Base-by-base conservation (phyloP, 2,329 filamentous ascomycete genomes). In the Tolypocladium ophioglossoides region DNA sequence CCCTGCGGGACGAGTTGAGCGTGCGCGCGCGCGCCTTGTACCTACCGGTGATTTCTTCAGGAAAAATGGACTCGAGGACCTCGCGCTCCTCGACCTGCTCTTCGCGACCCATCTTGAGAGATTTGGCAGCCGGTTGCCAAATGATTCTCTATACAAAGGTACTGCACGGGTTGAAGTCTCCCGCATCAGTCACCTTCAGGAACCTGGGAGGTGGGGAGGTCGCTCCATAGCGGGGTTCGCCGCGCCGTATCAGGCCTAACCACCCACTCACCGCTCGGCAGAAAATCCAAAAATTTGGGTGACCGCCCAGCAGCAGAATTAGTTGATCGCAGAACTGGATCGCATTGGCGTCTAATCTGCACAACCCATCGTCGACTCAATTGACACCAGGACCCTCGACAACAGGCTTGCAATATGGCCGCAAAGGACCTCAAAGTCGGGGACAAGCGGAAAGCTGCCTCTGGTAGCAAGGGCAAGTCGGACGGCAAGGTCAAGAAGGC, bases 31-130 rank as follows among this genome's bases (percentile, higher is more conserved):
- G 9, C 18, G 18, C 30, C 24, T 3, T 12, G 27, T 20, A 8
- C 41, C 18, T 48, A 92, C 91, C 87, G 80, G 86, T 92, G 63
- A 99, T 96, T 74, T 99, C 94, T 57, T 99, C 92, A 1, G 94
- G 91, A 63, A 97, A 99, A 67, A 99, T 99, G 57, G 92, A 96
- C 67, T 95, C 90, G 68, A 99, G 89, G 63, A 99, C 92, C 72
- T 99, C 94, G 58, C 91, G 86, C 79, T 99, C 94, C 74, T 99
- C 94, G 61, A 85, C 75, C 71, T 99, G 94, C 57, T 99, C 94
- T 78, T 97, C 92, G 68, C 74, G 79, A 51, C 83, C 83, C 83
- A 86, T 85, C 54, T 51, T 51, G 56, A 57, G 18, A 48, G 27
- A 48, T 10, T 12, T 14, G 27, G 44, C 27, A 32, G 27, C 44